Conservation (phyloP, 176 grass and related monocot species). For the Tuctoria greenei region DNA sequence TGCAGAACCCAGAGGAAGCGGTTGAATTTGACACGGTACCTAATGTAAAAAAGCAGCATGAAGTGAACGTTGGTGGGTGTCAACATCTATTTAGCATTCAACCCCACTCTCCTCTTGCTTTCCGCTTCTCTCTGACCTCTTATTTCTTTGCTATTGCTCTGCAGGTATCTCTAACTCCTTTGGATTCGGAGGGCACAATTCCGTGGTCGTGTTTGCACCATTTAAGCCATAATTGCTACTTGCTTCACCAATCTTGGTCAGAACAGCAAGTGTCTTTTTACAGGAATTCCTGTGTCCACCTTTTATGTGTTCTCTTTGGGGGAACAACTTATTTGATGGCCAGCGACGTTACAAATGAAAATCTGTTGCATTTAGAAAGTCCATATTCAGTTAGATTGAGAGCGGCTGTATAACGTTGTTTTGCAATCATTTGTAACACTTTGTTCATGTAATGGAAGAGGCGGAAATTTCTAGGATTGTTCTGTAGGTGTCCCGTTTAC, state of each 20-base stretch:
- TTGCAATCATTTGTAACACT: conserved; percentile 37
- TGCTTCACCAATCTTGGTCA: conserved; percentile 33
- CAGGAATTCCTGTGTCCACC: conserved; percentile 19
- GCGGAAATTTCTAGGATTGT: conserved; percentile 11
- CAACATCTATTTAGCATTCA: background rate
- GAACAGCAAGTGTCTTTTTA: conserved; percentile 13
- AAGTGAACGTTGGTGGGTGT: conserved; percentile 95
- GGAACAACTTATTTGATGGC: conserved; percentile 25
- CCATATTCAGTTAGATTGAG: conserved; percentile 37
- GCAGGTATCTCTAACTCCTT: conserved; percentile 97
- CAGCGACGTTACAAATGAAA: conserved; percentile 26
- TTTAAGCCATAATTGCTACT: conserved; percentile 67
- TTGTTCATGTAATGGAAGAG: conserved; percentile 33
- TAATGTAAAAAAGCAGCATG: conserved; percentile 84
- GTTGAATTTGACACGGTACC: conserved; percentile 93
- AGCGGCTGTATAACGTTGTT: conserved; percentile 31
- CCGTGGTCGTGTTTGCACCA: conserved; percentile 93
- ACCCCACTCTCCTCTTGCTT: background rate
- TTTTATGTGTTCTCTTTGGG: conserved; percentile 24
- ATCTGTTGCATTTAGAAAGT: conserved; percentile 23
- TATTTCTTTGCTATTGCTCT: conserved; percentile 18
- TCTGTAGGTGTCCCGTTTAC: conserved; percentile 32
- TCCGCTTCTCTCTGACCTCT: background rate
- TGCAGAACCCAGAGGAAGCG: conserved; percentile 75
- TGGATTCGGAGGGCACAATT: conserved; percentile 97